These are phyloP conservation scores for Pseudogymnoascus sp. DNA, from an alignment of 2,329 filamentous ascomycete species.

Conservation along the genomic window DNA sequence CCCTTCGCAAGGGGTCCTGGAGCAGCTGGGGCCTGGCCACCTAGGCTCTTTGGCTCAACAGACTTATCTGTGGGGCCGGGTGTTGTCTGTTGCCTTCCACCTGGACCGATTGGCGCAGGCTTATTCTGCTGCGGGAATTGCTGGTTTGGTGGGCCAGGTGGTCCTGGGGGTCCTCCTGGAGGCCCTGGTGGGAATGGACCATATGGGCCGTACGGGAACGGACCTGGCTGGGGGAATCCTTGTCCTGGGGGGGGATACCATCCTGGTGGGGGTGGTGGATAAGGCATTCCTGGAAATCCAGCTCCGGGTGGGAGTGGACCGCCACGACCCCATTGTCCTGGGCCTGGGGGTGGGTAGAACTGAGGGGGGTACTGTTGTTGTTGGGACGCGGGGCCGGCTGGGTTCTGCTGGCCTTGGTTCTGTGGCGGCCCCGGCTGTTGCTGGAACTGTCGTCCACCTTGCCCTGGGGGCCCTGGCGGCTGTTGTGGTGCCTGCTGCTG, in stretches of 20 bases:
- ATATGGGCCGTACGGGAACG: constrained; percentile 38
- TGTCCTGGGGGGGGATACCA: constrained; percentile 57
- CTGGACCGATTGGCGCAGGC: constrained; percentile 44
- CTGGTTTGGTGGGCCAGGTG: constrained; percentile 17
- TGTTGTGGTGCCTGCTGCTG: constrained; percentile 13
- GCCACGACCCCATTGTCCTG: constrained; percentile 45
- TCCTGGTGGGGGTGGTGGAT: constrained; percentile 54
- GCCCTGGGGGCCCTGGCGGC: constrained; percentile 11
- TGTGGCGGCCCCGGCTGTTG: constrained; percentile 15
- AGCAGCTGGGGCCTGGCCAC: constrained; percentile 33
- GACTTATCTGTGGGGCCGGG: constrained; percentile 38
- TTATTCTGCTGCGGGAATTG: constrained; percentile 28
- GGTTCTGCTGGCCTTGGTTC: constrained; percentile 16
- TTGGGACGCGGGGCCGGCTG: constrained; percentile 13
- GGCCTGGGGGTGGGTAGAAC: constrained; percentile 31
- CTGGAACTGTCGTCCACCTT: constrained; percentile 12
- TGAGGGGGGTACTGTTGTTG: constrained; percentile 34
- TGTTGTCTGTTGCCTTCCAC: constrained; percentile 34
- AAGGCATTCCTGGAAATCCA: constrained; percentile 65
- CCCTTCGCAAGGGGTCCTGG: constrained; percentile 34
- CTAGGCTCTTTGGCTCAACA: constrained; percentile 44
- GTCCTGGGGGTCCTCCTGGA: constrained; percentile 17
- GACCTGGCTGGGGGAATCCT: constrained; percentile 44
- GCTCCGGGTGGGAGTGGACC: constrained; percentile 46
- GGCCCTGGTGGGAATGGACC: constrained; percentile 53